Evolutionary conservation across 2,329 filamentous ascomycete genomes (phyloP).

Genomic region (Hymenoscyphus fructigenus): DNA sequence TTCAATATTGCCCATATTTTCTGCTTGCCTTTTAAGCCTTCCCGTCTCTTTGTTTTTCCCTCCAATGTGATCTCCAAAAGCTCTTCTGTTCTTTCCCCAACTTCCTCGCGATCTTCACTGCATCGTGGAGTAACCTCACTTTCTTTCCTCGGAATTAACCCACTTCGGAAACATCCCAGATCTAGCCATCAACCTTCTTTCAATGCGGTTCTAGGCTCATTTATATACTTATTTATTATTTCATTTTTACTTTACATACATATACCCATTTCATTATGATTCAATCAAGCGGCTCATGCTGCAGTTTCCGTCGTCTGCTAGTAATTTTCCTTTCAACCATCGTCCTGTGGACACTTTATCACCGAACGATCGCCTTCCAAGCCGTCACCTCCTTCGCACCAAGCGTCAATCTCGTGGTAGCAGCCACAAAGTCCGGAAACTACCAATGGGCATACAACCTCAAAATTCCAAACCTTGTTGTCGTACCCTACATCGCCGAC

Average conservation of each 20-base stretch:
- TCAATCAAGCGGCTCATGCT: conserved; percentile 3
- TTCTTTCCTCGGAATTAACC: background rate
- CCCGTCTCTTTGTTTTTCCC: background rate
- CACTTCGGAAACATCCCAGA: background rate
- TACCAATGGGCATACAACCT: conserved; percentile 38
- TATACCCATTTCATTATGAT: conserved; percentile 2
- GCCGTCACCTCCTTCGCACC: background rate
- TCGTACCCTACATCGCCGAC: conserved; percentile 49
- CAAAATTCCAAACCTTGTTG: conserved; percentile 36
- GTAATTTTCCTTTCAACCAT: background rate
- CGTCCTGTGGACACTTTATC: background rate
- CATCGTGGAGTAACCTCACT: background rate
- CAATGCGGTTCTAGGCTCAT: background rate
- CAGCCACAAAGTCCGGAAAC: conserved; percentile 43
- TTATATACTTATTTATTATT: background rate
- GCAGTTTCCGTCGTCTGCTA: background rate
- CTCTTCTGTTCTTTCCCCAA: background rate
- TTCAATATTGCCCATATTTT: background rate
- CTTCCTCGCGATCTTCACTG: background rate
- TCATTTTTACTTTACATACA: background rate
- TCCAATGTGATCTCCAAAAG: background rate
- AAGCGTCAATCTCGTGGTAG: conserved; percentile 44
- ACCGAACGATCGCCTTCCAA: background rate
- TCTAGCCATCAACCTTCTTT: background rate
- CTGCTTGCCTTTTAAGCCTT: background rate